These are phyloP conservation scores for Pleurotus sapidus DNA, from an alignment of 768 basidiomycete species.

Conservation along the genomic window DNA sequence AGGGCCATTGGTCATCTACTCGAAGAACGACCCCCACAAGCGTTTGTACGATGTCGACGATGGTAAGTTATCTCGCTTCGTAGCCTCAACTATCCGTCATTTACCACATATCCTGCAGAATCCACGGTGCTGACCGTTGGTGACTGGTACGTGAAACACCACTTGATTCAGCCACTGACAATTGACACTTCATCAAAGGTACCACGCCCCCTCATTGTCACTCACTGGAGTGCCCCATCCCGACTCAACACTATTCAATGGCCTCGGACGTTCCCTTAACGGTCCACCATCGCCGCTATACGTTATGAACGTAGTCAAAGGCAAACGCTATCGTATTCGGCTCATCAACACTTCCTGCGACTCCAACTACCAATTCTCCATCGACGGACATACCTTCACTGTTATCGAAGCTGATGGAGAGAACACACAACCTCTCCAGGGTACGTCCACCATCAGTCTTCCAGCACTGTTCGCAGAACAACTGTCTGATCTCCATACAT, in stretches of 20 bases:
- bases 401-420: conserved; percentile 35
- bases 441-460: conserved; percentile 13
- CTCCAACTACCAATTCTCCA: conserved; percentile 20
- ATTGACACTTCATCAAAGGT: background rate
- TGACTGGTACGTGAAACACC: background rate
- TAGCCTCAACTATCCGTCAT: conserved; percentile 15
- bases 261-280: conserved; percentile 35
- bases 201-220: background rate
- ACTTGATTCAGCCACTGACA: background rate
- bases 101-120: conserved; percentile 16
- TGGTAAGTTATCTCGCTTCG: background rate
- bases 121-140: background rate
- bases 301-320: conserved; percentile 33
- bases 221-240: conserved; percentile 4
- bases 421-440: conserved; percentile 19
- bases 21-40: conserved; percentile 27
- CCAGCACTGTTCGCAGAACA: conserved; percentile 20
- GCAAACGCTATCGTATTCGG: conserved; percentile 50
- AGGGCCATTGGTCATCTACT: conserved; percentile 34
- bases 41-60: conserved; percentile 23
- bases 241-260: conserved; percentile 29
- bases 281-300: conserved; percentile 30
- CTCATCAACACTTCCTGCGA: conserved; percentile 36
- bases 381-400: conserved; percentile 24
- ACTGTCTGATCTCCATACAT: conserved; percentile 16